These are phyloP conservation scores for Trichoderma pleuroti DNA, from an alignment of 2,329 filamentous ascomycete species.

Conservation along the genomic window DNA sequence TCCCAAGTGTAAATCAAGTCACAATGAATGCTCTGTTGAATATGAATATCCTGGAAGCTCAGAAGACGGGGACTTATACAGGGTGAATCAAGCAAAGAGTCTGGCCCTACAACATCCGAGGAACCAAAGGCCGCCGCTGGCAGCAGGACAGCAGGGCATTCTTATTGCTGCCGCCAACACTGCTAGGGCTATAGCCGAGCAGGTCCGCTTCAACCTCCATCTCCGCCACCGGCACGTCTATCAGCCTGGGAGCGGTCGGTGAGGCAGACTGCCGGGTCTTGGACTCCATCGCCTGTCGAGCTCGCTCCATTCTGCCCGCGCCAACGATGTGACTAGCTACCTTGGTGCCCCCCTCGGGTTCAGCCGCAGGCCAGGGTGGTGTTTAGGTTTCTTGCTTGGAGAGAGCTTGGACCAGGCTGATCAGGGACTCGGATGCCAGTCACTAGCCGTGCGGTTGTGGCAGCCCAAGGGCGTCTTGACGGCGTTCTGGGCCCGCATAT, in stretches of 20 bases:
- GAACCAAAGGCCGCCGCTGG: not conserved
- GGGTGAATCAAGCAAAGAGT: not conserved
- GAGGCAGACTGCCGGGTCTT: constrained; percentile 18
- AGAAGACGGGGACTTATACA: not conserved
- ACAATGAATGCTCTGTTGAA: not conserved
- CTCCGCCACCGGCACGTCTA: constrained; percentile 14
- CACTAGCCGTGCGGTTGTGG: constrained; percentile 17
- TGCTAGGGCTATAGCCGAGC: not conserved
- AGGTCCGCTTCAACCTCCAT: not conserved
- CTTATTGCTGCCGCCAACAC: constrained; percentile 4
- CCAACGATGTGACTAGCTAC: not conserved
- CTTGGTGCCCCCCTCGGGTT: constrained; percentile 12
- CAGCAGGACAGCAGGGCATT: constrained; percentile 4
- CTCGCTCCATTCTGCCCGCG: not conserved
- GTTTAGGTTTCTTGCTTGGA: not conserved
- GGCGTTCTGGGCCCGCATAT: constrained; percentile 6
- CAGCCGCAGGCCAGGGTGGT: constrained; percentile 20
- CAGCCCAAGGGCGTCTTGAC: not conserved
- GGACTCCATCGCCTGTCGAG: not conserved
- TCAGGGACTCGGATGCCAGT: constrained; percentile 7
- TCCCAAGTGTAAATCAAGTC: not conserved
- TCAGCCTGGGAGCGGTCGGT: constrained; percentile 15
- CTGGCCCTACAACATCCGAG: not conserved
- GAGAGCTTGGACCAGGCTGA: constrained; percentile 10
- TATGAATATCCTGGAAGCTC: not conserved